Conservation (phyloP, 2,329 filamentous ascomycete genomes). For the Magnaporthales sp. region DNA sequence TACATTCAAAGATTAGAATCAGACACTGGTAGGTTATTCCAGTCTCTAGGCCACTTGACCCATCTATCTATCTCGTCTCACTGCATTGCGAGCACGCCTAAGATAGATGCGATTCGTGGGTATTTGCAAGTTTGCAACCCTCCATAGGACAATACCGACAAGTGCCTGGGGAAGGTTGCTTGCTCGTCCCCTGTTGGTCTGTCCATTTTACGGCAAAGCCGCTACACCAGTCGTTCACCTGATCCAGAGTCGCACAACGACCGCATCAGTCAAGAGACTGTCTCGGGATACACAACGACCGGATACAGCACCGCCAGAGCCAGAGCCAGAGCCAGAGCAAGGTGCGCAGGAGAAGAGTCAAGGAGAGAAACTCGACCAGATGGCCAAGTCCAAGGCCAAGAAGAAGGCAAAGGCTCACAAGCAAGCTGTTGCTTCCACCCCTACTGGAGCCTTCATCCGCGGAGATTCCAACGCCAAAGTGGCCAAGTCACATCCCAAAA, state of each 20-base stretch:
- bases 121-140: not conserved
- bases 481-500: not conserved
- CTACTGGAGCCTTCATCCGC: not conserved
- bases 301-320: not conserved
- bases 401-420: not conserved
- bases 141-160: not conserved
- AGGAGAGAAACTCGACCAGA: not conserved
- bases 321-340: not conserved
- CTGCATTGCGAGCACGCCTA: not conserved
- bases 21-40: not conserved
- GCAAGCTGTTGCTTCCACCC: not conserved
- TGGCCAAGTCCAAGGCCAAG: slow-evolving; percentile 1
- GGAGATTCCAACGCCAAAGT: not conserved
- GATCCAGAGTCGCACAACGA: not conserved
- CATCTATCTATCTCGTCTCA: not conserved
- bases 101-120: not conserved
- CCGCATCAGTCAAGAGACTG: not conserved
- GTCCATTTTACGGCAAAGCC: not conserved
- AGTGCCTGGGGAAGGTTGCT: not conserved
- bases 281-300: not conserved
- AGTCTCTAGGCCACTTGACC: not conserved
- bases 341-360: not conserved
- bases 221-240: not conserved
- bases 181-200: not conserved
- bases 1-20: not conserved